Evolutionary conservation across 1,284 basidiomycete species (phyloP).

Genomic region (Leccinum pseudoinsigne): DNA sequence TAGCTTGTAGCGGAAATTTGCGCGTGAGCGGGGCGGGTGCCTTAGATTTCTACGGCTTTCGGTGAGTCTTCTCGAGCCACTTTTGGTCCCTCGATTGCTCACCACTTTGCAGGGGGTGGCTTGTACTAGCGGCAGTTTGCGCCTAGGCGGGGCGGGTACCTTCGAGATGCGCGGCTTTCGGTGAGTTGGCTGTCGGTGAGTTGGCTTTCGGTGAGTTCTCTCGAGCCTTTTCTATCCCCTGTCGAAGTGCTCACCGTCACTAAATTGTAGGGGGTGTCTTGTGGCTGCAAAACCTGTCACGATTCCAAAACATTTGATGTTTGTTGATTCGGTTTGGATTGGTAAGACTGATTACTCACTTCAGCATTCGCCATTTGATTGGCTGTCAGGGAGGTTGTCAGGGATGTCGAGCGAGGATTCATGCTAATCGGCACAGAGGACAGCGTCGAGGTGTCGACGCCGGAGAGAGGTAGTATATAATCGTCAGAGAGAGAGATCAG

Average conservation of each 20-base stretch:
- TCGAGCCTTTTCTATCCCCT: not conserved
- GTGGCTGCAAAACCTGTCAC: not conserved
- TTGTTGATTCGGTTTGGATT: not conserved
- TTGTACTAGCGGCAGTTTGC: too few relatives aligned
- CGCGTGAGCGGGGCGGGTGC: not conserved
- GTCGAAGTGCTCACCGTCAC: not conserved
- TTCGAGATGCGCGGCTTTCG: not conserved
- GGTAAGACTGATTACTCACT: not conserved
- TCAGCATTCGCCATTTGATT: not conserved
- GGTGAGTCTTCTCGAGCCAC: not conserved
- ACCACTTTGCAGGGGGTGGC: too few relatives aligned
- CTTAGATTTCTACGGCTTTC: not conserved
- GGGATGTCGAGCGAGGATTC: not conserved
- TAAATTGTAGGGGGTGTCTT: slow-evolving; percentile 2
- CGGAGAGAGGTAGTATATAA: not conserved
- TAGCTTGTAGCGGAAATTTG: not conserved
- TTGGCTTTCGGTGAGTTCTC: not conserved
- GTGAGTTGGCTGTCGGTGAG: not conserved
- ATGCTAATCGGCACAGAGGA: not conserved
- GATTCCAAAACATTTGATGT: not conserved
- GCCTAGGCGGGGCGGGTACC: too few relatives aligned
- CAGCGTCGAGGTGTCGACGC: not conserved
- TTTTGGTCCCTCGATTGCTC: not conserved
- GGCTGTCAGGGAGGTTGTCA: not conserved
- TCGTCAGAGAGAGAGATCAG: not conserved